phyloP scores from a whole-genome alignment of 2,329 filamentous ascomycete species.

The Anthostomella pinea region DNA sequence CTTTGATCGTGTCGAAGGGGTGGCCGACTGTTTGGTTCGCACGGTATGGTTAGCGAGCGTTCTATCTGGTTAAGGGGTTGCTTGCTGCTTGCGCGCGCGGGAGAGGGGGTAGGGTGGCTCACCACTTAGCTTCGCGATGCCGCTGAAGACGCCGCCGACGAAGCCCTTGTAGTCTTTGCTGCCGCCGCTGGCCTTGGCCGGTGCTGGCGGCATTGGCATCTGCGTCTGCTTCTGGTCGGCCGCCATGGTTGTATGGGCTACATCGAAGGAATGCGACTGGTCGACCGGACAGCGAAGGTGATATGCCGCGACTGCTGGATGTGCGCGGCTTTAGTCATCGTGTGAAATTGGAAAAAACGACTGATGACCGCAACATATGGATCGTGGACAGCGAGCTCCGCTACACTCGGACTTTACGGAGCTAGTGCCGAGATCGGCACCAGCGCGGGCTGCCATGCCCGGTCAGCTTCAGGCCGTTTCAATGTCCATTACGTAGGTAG shows the following conservation, averaged over 20 bases:
- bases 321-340: neutral
- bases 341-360: neutral
- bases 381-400: neutral
- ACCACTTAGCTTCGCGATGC: constrained; percentile 86
- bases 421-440: constrained; percentile 18
- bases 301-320: too few species aligned
- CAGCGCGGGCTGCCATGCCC: too few species aligned
- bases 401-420: constrained; percentile 3
- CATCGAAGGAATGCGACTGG: constrained; percentile 17
- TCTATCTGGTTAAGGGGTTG: neutral
- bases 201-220: constrained; percentile 20
- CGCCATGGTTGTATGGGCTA: constrained; percentile 23
- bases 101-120: constrained; percentile 28
- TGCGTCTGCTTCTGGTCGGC: constrained; percentile 35
- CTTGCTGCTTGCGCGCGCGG: neutral
- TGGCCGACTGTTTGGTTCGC: constrained; percentile 51
- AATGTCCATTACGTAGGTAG: too few species aligned
- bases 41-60: neutral
- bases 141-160: constrained; percentile 92
- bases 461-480: too few species aligned
- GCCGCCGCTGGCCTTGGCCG: constrained; percentile 8
- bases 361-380: constrained; percentile 2
- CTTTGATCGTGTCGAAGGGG: constrained; percentile 95
- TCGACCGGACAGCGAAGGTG: too few species aligned
- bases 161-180: constrained; percentile 85